Base-by-base conservation (phyloP, 176 grass and related monocot species). In the Oryza nivara region DNA sequence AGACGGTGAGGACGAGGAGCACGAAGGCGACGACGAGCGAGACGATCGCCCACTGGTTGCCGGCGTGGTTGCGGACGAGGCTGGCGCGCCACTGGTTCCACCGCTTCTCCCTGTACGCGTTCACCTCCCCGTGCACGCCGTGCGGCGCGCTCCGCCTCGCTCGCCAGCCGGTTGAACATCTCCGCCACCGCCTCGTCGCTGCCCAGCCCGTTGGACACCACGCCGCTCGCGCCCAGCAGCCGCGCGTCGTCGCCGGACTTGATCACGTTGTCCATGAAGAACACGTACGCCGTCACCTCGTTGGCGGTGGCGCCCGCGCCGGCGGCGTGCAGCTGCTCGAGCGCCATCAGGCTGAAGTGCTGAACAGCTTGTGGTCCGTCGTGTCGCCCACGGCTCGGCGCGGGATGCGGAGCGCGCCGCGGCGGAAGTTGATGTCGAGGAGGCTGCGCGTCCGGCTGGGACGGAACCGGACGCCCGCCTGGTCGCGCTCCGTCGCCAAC, bases 191-290 rank as follows among this genome's bases (percentile, higher is more conserved):
- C 89, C 76, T 79, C 82, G 49, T 91, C 81, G 60, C 89, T 91
- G 14, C 86, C 86, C 15, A 88, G 54, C 14, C 81, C 85, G 70
- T 88, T 91, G 30, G 65, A 52, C 61, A 88, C 85, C 68, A 91
- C 85, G 7, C 86, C 89, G 51, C 77, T 85, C 14, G 71, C 40
- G 81, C 70, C 70, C 25, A 91, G 82, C 67, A 91, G 70, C 72
- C 81, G 87, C 36, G 88, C 86, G 63, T 91, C 89, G 79, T 82
- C 82, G 46, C 65, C 77, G 3, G 77, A 82, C 44, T 91, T 73
- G 49, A 88, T 85, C 45, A 91, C 87, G 76, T 91, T 91, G 49
- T 91, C 89, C 89, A 91, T 91, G 86, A 91, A 91, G 80, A 91
- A 91, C n/a, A 91, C 82, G 30, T 88, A 91, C 1, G 89, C 77